A percentile compares a stretch with the other conserved stretches of the same genome.
Evolutionary conservation across 768 basidiomycete species (phyloP).

Genomic region (Hypholoma sublateritium): DNA sequence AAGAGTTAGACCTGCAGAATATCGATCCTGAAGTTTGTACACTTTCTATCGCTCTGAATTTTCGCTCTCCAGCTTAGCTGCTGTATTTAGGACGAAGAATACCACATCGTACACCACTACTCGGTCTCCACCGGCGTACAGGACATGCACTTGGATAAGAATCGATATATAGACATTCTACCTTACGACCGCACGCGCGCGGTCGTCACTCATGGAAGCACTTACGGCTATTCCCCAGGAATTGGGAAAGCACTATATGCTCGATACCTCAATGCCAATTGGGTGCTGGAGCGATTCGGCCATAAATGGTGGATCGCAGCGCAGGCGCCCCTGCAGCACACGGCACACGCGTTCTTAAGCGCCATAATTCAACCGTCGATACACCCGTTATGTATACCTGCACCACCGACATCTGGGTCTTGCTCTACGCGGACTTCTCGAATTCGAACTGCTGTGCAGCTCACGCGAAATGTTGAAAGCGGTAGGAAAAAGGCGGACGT

Average conservation of each 20-base stretch:
- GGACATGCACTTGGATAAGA: slow-evolving; percentile 43
- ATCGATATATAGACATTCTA: slow-evolving; percentile 73
- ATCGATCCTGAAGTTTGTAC: neutral
- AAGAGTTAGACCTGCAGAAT: neutral
- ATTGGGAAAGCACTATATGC: slow-evolving; percentile 22
- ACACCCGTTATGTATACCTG: slow-evolving; percentile 29
- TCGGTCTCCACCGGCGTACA: slow-evolving; percentile 51
- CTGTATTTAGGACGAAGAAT: slow-evolving; percentile 13
- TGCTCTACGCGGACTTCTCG: slow-evolving; percentile 34
- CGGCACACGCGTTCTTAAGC: slow-evolving; percentile 76
- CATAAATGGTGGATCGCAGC: slow-evolving; percentile 84
- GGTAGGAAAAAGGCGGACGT: slow-evolving; percentile 72
- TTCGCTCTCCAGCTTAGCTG: neutral
- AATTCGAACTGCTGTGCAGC: slow-evolving; percentile 77
- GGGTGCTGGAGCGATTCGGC: slow-evolving; percentile 76
- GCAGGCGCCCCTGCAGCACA: slow-evolving; percentile 74
- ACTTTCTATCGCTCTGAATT: neutral
- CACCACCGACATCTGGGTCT: slow-evolving; percentile 4
- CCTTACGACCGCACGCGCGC: slow-evolving; percentile 86
- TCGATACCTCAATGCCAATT: slow-evolving; percentile 81
- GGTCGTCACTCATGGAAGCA: slow-evolving; percentile 36
- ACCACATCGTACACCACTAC: slow-evolving; percentile 46
- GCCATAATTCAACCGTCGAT: slow-evolving; percentile 53
- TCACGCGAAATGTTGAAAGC: slow-evolving; percentile 71
- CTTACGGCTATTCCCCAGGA: slow-evolving; percentile 7